Evolutionary conservation across 208 protist genomes (phyloP).

Genomic region (Acanthamoeba culbertsoni): DNA sequence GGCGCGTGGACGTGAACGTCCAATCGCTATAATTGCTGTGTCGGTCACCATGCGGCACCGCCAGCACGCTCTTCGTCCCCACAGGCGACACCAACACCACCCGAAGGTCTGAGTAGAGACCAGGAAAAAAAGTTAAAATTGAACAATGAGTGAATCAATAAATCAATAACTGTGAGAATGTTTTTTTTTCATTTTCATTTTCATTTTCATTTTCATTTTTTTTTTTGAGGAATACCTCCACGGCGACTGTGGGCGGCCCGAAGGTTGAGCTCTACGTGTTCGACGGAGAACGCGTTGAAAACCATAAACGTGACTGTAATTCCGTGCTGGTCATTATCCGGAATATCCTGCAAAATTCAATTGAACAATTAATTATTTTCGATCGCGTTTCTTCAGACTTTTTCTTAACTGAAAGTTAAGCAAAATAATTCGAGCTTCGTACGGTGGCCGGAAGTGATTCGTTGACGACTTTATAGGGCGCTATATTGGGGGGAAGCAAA

Average conservation of each 20-base stretch:
- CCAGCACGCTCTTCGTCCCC: not conserved
- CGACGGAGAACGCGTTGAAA: not conserved
- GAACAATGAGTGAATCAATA: too few relatives aligned
- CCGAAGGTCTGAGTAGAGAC: not conserved
- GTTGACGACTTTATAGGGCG: not conserved
- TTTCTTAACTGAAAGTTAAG: not conserved
- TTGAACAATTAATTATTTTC: not conserved
- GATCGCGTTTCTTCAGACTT: too few relatives aligned
- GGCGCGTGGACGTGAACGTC: constrained; percentile 11
- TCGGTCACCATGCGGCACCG: not conserved
- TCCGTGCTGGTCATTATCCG: not conserved
- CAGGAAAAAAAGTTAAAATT: not conserved
- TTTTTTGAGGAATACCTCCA: not conserved
- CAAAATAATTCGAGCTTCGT: not conserved
- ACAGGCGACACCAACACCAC: not conserved
- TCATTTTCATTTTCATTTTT: not conserved
- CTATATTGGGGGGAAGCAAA: not conserved
- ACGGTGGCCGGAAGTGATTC: not conserved
- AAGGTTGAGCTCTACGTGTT: not conserved
- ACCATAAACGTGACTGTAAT: not conserved
- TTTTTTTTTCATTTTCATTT: too few relatives aligned
- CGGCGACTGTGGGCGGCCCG: not conserved
- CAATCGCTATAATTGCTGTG: not conserved
- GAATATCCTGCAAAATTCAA: not conserved
- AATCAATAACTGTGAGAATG: too few relatives aligned